Conservation (phyloP, 768 basidiomycete genomes). For the Leccinum obscurum region DNA sequence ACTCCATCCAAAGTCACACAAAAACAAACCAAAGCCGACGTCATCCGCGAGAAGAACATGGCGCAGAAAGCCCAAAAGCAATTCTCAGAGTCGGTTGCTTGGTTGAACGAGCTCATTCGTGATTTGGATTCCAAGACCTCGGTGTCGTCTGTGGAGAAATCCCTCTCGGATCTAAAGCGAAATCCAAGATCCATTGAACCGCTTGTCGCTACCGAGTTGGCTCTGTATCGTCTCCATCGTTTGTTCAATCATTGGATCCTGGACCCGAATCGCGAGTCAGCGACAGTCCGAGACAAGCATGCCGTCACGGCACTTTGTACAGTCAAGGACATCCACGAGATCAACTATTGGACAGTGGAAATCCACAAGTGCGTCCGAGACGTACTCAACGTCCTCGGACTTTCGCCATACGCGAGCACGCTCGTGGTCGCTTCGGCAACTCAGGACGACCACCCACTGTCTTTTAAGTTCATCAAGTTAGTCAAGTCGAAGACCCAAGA, state of each 20-base stretch:
- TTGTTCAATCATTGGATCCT: conserved; percentile 53
- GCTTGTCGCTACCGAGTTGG: conserved; percentile 50
- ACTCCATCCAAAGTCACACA: conserved; percentile 30
- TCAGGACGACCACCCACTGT: conserved; percentile 32
- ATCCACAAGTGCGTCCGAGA: conserved; percentile 38
- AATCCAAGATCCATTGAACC: conserved; percentile 46
- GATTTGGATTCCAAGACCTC: conserved; percentile 27
- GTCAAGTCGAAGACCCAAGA: conserved; percentile 43
- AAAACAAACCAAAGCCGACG: conserved; percentile 38
- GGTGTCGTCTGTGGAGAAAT: conserved; percentile 29
- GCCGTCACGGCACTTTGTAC: conserved; percentile 47
- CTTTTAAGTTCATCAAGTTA: conserved; percentile 60
- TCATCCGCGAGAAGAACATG: conserved; percentile 45
- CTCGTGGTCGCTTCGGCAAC: conserved; percentile 16
- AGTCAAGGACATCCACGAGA: conserved; percentile 45
- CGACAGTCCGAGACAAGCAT: conserved; percentile 44
- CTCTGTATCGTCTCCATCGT: conserved; percentile 53
- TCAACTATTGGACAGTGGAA: conserved; percentile 30
- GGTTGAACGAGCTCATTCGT: conserved; percentile 55
- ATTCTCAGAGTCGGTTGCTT: conserved; percentile 40
- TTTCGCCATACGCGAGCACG: conserved; percentile 38
- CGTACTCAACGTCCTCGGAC: conserved; percentile 48
- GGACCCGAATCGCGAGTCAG: conserved; percentile 39
- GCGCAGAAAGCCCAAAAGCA: conserved; percentile 45
- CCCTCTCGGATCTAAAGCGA: conserved; percentile 41